A percentile compares a stretch with the other conserved stretches of the same genome.
Conservation (phyloP, 495 filamentous ascomycete species). For the Peziza echinospora region DNA sequence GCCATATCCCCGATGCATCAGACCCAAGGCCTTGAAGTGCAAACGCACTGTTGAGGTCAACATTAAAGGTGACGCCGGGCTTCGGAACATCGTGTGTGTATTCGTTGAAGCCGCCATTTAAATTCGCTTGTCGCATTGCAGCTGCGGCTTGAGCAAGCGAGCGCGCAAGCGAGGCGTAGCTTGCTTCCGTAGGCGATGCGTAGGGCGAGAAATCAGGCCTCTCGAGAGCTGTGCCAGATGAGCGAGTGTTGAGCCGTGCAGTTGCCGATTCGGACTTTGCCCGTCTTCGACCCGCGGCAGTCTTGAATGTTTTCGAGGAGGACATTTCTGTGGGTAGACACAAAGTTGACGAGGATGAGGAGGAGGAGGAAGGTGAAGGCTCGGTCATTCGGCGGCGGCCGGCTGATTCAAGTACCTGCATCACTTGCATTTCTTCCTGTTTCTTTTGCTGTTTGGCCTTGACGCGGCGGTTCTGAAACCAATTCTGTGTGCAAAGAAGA, state of each 20-base stretch:
- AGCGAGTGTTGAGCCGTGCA: conserved; percentile 5
- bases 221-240: conserved; percentile 5
- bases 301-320: not conserved
- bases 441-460: conserved; percentile 61
- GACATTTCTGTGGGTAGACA: not conserved
- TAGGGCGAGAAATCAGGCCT: conserved; percentile 13
- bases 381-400: conserved; percentile 14
- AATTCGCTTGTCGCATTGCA: conserved; percentile 8
- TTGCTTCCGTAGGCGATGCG: conserved; percentile 12
- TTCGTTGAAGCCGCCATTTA: conserved; percentile 9
- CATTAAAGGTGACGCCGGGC: too few relatives aligned
- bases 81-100: conserved; percentile 4
- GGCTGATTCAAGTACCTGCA: conserved; percentile 19
- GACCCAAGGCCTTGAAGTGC: not conserved
- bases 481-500: conserved; percentile 36
- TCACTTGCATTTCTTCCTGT: conserved; percentile 33
- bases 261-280: conserved; percentile 10
- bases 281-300: conserved; percentile 3
- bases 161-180: conserved; percentile 13
- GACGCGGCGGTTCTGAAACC: conserved; percentile 77
- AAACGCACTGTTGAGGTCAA: too few relatives aligned
- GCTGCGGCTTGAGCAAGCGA: conserved; percentile 10
- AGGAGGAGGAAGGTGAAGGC: not conserved
- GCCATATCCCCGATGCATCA: not conserved
- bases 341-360: too few relatives aligned